phyloP scores from a whole-genome alignment of 2,329 filamentous ascomycete genomes.

The Phyllosticta citribraziliensis region DNA sequence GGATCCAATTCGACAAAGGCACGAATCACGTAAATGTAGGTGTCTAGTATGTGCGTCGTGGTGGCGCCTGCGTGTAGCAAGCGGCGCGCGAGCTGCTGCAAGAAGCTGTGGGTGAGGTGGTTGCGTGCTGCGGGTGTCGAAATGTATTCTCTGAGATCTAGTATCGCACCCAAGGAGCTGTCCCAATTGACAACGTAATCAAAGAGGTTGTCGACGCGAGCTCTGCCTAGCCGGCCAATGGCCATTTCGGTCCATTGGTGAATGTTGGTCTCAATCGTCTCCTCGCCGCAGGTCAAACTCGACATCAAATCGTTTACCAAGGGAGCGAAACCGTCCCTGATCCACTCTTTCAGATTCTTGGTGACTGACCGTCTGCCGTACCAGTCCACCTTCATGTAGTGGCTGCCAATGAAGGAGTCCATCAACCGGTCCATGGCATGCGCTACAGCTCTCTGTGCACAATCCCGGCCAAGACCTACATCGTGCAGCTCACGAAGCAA shows the following conservation, averaged over 20 bases:
- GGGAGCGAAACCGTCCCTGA: slow-evolving; percentile 56
- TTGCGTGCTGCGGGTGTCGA: slow-evolving; percentile 59
- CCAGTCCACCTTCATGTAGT: slow-evolving; percentile 54
- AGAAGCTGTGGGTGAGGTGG: slow-evolving; percentile 61
- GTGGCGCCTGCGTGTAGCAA: slow-evolving; percentile 67
- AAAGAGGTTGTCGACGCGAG: slow-evolving; percentile 64
- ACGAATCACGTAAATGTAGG: slow-evolving; percentile 71
- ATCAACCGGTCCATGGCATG: slow-evolving; percentile 60
- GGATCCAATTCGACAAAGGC: slow-evolving; percentile 67
- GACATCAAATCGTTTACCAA: slow-evolving; percentile 53
- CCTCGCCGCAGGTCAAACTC: slow-evolving; percentile 22
- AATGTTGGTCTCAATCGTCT: slow-evolving; percentile 37
- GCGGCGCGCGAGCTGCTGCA: slow-evolving; percentile 52
- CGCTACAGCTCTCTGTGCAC: slow-evolving; percentile 61
- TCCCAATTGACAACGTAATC: slow-evolving; percentile 74
- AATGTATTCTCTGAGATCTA: slow-evolving; percentile 62
- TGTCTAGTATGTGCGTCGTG: slow-evolving; percentile 64
- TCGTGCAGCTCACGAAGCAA: slow-evolving; percentile 50
- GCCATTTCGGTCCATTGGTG: slow-evolving; percentile 64
- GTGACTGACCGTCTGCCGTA: slow-evolving; percentile 46
- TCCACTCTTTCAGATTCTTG: slow-evolving; percentile 53
- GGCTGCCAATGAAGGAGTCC: slow-evolving; percentile 50
- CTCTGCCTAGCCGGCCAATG: slow-evolving; percentile 55
- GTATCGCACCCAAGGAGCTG: slow-evolving; percentile 57
- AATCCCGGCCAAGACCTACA: slow-evolving; percentile 59